Evolutionary conservation across 2,329 filamentous ascomycete genomes (phyloP).

Genomic region (Ceratocystis ficicola): DNA sequence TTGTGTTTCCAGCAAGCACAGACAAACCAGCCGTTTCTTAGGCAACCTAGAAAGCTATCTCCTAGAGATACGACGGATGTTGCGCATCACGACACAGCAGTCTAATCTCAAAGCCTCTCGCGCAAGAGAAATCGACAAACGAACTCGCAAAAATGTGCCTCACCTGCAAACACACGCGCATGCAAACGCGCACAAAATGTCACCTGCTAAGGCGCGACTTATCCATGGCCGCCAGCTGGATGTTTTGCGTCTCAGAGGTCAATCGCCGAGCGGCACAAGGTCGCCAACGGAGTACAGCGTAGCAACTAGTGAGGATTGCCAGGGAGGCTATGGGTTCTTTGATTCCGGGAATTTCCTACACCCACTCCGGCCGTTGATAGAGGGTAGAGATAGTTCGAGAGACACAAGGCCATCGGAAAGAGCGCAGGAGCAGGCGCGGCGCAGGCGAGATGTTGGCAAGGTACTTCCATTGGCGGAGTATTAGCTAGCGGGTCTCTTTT

Average conservation of each 20-base stretch:
- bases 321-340: conserved; percentile 91
- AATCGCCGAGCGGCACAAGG: conserved; percentile 38
- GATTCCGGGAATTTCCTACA: conserved; percentile 90
- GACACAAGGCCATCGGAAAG: conserved; percentile 46
- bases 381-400: conserved; percentile 47
- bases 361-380: conserved; percentile 45
- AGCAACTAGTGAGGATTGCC: conserved; percentile 69
- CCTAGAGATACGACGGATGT: conserved; percentile 73
- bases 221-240: conserved; percentile 40
- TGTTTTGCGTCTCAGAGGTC: conserved; percentile 36
- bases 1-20: conserved; percentile 83
- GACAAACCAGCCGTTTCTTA: conserved; percentile 82
- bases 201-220: conserved; percentile 48
- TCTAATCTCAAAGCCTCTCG: conserved; percentile 35
- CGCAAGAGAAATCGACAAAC: conserved; percentile 41
- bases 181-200: not conserved
- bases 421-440: conserved; percentile 44
- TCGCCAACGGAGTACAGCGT: conserved; percentile 55
- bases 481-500: conserved; percentile 29
- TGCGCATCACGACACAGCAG: conserved; percentile 52
- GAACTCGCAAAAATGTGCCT: not conserved
- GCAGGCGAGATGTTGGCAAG: conserved; percentile 59
- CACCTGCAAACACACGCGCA: not conserved
- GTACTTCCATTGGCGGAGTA: conserved; percentile 60
- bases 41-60: conserved; percentile 84